A percentile compares a stretch with the other conserved stretches of the same genome.
Conservation (phyloP, 1,284 basidiomycete genomes). For the Porogramme epimiltina region DNA sequence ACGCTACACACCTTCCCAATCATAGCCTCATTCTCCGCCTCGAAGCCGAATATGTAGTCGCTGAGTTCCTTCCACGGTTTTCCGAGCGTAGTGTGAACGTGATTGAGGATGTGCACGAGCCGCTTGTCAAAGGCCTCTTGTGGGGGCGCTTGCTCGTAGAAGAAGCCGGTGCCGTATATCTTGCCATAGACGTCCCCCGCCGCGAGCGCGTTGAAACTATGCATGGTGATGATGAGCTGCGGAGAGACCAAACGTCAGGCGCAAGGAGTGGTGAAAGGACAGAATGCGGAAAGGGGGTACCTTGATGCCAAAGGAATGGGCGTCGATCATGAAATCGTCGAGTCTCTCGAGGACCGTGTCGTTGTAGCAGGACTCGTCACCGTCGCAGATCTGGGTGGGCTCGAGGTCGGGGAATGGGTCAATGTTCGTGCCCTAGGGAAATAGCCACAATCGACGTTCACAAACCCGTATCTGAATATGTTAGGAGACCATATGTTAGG, state of each 20-base stretch:
- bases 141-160: conserved; percentile 24
- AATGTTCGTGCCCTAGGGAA: conserved; percentile 25
- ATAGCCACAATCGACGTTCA: too few species aligned
- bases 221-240: conserved; percentile 39
- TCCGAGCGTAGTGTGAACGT: conserved; percentile 41
- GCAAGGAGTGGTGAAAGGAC: background rate
- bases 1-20: too few species aligned
- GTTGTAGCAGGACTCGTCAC: conserved; percentile 33
- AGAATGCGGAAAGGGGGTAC: conserved; percentile 7
- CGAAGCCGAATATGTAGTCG: conserved; percentile 46
- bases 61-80: conserved; percentile 45
- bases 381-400: conserved; percentile 34
- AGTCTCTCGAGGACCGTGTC: conserved; percentile 40
- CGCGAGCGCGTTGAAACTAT: conserved; percentile 36
- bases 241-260: background rate
- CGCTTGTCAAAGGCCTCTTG: conserved; percentile 32
- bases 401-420: conserved; percentile 36
- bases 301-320: conserved; percentile 38
- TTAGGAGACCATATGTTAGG: background rate
- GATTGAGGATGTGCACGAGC: conserved; percentile 38
- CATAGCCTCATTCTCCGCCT: conserved; percentile 47
- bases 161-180: conserved; percentile 24
- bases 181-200: conserved; percentile 32
- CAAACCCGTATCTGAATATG: too few species aligned
- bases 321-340: conserved; percentile 42